Evolutionary conservation across 352 stramenopile species (phyloP), one percentile per base, ranked within the genome.

Genomic region (Blastocystis sp.): DNA sequence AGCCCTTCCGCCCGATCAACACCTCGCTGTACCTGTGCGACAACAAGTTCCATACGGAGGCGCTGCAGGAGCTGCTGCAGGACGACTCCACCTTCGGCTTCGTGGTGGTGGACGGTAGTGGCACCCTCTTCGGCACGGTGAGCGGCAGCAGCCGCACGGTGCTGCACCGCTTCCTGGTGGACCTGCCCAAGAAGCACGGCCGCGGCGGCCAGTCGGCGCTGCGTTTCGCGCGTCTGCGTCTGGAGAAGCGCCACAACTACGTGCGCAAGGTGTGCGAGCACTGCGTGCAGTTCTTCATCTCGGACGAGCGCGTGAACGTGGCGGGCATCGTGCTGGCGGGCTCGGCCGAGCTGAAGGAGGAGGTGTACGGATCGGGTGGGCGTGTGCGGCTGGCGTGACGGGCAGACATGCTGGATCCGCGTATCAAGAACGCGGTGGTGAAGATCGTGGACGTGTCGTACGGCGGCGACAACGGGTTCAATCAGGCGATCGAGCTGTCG

Each of bases 381-480:
- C 11, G 86, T 88, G 59, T 2, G 65, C 14, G 4, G n/a, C 0
- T 17, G 48, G 52, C 11, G 69, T 88, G 87, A 76, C 28, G 91
- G 2, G 92, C 91, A 89, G 97, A 99, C 90, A 92, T 99, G 86
- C 98, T 99, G 89, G 97, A 99, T 92, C 96, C 93, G 89, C 93
- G 95, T 34, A 91, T 98, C 10, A 95, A 97, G 67, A 61, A 69
- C 17, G 95, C 98, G 88, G 96, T 99, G 1, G 93, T 99, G 77
- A 98, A 98, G 90, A 96, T 98, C 77, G 96, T 99, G 7, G 97
- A 99, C 90, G 96, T 99, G n/a, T 97, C 93, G 66, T 99, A 99
- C 90, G 97, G 97, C 62, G 96, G 96, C 17, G 96, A 98, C 89
- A 98, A 98, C 89, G 97, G 97, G 4, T 99, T 99, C 92, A 99